Conservation (phyloP, 1,284 basidiomycete species). For the Ceratobasidium sp. region DNA sequence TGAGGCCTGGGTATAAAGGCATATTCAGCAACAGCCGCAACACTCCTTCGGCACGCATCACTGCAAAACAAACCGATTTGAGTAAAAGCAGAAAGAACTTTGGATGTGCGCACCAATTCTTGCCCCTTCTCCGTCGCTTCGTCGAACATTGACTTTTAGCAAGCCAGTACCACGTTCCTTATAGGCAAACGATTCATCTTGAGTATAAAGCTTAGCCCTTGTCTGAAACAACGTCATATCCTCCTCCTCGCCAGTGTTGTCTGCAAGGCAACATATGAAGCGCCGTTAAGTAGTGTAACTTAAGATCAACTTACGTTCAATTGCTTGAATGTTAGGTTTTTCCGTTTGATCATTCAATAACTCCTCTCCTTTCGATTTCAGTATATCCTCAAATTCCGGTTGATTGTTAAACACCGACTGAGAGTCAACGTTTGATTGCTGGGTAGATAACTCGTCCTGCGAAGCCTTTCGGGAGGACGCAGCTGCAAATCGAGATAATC, state of each 20-base stretch:
- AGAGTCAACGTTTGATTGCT: neutral
- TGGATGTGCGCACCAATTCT: constrained; percentile 86
- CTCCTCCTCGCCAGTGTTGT: constrained; percentile 90
- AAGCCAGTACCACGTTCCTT: constrained; percentile 89
- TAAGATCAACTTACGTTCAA: constrained; percentile 1
- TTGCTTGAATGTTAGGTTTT: constrained; percentile 10
- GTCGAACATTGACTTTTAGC: constrained; percentile 81
- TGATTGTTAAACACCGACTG: neutral
- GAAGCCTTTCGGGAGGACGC: neutral
- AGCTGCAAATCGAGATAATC: constrained; percentile 27
- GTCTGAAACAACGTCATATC: constrained; percentile 87
- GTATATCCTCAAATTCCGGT: constrained; percentile 24
- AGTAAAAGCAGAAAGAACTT: constrained; percentile 2
- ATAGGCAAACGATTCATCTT: constrained; percentile 77
- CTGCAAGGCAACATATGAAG: constrained; percentile 60
- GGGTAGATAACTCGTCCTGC: neutral
- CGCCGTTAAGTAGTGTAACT: neutral
- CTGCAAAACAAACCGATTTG: constrained; percentile 59
- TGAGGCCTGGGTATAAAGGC: constrained; percentile 87
- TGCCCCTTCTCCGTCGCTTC: constrained; percentile 72
- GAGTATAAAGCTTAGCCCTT: constrained; percentile 84
- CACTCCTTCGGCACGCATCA: constrained; percentile 96
- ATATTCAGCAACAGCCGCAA: constrained; percentile 87
- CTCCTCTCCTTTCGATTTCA: constrained; percentile 25
- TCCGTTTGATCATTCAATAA: neutral